Conservation (phyloP, 371 early-diverging fungal genomes). For the Circinella umbellata region DNA sequence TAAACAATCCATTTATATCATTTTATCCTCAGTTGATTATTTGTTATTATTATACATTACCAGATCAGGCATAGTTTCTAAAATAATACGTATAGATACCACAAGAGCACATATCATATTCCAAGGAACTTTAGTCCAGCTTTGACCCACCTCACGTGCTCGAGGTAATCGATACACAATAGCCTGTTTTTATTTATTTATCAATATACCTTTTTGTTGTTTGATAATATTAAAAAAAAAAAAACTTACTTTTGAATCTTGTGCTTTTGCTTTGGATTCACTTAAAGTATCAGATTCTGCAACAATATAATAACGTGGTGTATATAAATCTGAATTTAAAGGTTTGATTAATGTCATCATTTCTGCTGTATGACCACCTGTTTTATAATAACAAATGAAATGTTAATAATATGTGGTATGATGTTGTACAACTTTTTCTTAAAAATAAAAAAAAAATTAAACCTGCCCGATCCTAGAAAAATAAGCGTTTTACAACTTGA, state of each 20-base stretch:
- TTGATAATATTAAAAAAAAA: too few species aligned
- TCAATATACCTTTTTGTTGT: too few species aligned
- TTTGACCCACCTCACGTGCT: conserved; percentile 74
- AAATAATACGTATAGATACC: conserved; percentile 42
- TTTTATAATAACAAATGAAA: neutral
- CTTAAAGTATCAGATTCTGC: conserved; percentile 67
- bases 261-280: conserved; percentile 51
- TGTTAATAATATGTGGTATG: too few species aligned
- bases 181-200: conserved; percentile 27
- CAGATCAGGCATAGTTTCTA: conserved; percentile 54
- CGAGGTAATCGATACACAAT: conserved; percentile 62
- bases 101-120: conserved; percentile 53
- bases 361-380: conserved; percentile 82
- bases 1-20: too few species aligned
- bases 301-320: conserved; percentile 66
- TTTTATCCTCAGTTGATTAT: neutral
- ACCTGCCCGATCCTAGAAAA: conserved; percentile 51
- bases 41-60: conserved; percentile 36
- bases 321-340: conserved; percentile 52
- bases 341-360: conserved; percentile 71
- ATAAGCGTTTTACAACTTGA: conserved; percentile 37
- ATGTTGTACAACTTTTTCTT: too few species aligned
- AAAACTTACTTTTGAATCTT: conserved; percentile 38
- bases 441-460: neutral
- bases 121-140: conserved; percentile 64